These are phyloP conservation scores for Beta lomatogona DNA, from an alignment of 179 eudicot species.

Conservation along the genomic window DNA sequence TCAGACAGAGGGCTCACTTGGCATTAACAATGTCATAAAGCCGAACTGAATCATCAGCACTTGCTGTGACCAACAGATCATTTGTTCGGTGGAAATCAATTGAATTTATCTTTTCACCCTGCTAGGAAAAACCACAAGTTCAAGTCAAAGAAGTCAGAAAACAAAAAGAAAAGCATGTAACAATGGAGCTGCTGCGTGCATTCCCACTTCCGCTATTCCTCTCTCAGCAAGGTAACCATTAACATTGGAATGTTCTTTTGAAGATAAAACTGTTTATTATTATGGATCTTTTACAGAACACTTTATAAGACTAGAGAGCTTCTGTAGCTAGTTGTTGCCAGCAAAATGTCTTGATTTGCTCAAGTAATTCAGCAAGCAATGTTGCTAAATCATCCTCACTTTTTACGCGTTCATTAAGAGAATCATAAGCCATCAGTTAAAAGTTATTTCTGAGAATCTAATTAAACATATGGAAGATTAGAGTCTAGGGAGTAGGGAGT, in stretches of 20 bases:
- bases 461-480: not conserved
- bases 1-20: slow-evolving; percentile 51
- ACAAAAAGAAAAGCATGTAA: not conserved
- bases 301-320: not conserved
- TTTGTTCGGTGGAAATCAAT: slow-evolving; percentile 89
- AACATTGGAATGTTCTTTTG: not conserved
- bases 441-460: not conserved
- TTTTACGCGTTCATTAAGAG: not conserved
- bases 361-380: not conserved
- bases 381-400: not conserved
- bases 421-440: not conserved
- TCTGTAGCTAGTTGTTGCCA: not conserved
- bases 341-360: not conserved
- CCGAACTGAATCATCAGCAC: slow-evolving; percentile 95
- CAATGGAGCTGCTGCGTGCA: not conserved
- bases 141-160: not conserved
- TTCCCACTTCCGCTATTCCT: not conserved
- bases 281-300: not conserved
- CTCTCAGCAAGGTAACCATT: not conserved
- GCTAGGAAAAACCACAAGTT: slow-evolving; percentile 21
- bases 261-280: not conserved
- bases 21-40: slow-evolving; percentile 86
- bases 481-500: not conserved
- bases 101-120: slow-evolving; percentile 89
- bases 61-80: slow-evolving; percentile 85